Evolutionary conservation across 495 filamentous ascomycete species (phyloP), one percentile per base, ranked within the genome.

Genomic region (Oleoguttula mirabilis): DNA sequence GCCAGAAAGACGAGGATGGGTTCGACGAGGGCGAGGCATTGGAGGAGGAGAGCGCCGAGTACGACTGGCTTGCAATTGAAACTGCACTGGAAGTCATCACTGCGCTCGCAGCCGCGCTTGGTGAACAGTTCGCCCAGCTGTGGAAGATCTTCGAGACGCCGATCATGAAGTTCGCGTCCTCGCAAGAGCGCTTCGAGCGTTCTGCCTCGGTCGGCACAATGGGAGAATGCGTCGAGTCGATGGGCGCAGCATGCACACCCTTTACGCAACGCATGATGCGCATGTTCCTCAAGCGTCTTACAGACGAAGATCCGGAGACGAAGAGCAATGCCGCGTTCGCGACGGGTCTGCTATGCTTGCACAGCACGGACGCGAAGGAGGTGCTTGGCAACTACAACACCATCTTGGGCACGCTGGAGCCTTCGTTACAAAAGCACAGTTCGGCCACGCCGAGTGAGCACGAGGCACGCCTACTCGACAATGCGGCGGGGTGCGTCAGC

Each of bases 51-150:
- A 81, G 79, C 14, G 88, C 90, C 14, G 90, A 98, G 67, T 95
- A 88, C 57, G 90, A 96, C 65, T 96, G 90, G 90, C 73, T 93
- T 20, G 77, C 92, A 32, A 81, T 98, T 36, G 90, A 98, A 63
- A 94, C 84, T 14, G 86, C 84, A 11, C 71, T 96, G 46, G 90
- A 98, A 48, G 83, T 88, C 25, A 68, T 94, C 22, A 81, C 84
- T 28, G 83, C 81, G 21, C 70, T 98, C 21, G 77, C 88, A 14
- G 73, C 72, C 25, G 88, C 83, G 21, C 76, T 96, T 11, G 92
- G 92, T 17, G 62, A 71, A 14, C 77, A 77, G 50, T 96, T 94
- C 56, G 66, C 68, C 33, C 77, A 94, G 63, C 66, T 94, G 41
- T 96, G 85, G 84, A 90, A 88, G 67, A 70, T 88, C 25, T 93